phyloP scores from a whole-genome alignment of 768 basidiomycete genomes.

The Tulasnella sp. region DNA sequence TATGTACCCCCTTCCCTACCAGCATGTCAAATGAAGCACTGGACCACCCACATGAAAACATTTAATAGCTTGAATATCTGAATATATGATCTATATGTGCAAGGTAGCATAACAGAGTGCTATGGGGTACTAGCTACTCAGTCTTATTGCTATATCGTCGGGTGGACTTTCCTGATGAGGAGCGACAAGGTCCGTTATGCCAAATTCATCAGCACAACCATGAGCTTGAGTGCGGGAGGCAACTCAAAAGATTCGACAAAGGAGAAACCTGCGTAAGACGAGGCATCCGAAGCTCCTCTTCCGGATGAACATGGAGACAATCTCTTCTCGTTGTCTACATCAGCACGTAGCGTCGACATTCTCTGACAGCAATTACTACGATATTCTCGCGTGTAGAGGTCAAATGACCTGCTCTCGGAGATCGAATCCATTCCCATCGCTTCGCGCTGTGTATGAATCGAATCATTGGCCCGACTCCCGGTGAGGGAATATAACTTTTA shows the following conservation, averaged over 20 bases:
- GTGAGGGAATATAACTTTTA: constrained; percentile 8
- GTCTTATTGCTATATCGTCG: background rate
- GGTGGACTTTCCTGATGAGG: no score
- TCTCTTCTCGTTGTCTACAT: background rate
- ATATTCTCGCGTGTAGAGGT: no score
- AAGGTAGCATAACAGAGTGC: no score
- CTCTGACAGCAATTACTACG: no score
- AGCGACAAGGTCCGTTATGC: no score
- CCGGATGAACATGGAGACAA: background rate
- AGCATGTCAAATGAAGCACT: background rate
- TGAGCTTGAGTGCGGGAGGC: background rate
- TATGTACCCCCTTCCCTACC: background rate
- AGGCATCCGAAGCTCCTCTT: background rate
- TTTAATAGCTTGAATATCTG: background rate
- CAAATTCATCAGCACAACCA: background rate
- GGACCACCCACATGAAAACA: background rate
- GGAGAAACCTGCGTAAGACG: background rate
- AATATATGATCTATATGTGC: no score
- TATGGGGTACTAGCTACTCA: no score
- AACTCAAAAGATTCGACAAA: background rate
- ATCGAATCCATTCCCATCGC: no score
- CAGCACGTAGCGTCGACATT: background rate
- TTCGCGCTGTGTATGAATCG: no score
- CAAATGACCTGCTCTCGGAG: no score
- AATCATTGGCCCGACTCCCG: background rate